Evolutionary conservation across 208 protist species (phyloP), one percentile per base, ranked within the genome.

Genomic region (Trypanosoma lewisi): DNA sequence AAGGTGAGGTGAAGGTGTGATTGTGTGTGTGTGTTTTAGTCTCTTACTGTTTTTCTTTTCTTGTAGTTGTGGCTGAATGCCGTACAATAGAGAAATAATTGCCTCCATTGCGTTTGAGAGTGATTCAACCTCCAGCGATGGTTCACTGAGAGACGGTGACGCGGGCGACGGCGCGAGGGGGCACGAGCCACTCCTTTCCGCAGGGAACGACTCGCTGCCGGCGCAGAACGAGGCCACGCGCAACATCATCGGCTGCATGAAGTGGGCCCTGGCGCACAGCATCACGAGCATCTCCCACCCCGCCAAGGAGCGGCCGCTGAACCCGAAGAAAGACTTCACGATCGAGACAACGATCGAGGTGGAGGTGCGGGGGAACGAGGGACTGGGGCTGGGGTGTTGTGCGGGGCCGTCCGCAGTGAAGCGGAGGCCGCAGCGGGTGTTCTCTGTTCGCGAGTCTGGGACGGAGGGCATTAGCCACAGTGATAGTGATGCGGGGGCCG

Each of bases 261-360:
- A 94, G 49, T 77, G 83, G 34, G 91, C 85, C 4, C 66, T 96
- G n/a, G 67, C 66, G 28, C 73, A 75, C 34, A 85, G 82, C 41
- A 91, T 96, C 37, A 78, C 60, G 0, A 91, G 80, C 60, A 96
- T 96, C 45, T 91, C 86, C 5, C 62, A 87, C 5, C 83, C 91
- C 6, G 86, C 83, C 37, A 94, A 94, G 52, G 75, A 87, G 63
- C 82, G 91, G 9, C 75, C 84, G 2, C 76, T 96, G 21, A 85
- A 94, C 63, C 78, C 88, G 9, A 61, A 81, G 48, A 79, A 70
- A 27, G 91, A 96, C 64, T 95, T 95, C 55, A 79, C 81, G 8
- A 93, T 93, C 36, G 78, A 82, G 45, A 73, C 85, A 34, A 88
- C 60, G 2, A 89, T 83, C 45, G 41, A 80, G 30, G 87, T 84